Conservation (phyloP, 305 asterid genomes). For the Rubia occidens region DNA sequence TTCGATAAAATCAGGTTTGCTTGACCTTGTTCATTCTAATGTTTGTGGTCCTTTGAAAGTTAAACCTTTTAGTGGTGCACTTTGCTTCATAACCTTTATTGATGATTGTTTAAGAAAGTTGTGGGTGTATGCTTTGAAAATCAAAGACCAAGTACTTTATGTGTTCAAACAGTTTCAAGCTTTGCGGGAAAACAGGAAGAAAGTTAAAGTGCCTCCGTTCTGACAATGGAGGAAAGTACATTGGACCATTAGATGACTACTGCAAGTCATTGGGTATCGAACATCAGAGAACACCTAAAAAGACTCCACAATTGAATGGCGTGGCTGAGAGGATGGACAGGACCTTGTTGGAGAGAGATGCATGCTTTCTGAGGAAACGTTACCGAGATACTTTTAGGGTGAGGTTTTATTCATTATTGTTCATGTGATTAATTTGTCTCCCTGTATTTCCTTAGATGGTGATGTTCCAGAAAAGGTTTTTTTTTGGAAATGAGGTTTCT, state of each 20-base stretch:
- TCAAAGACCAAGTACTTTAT: no score
- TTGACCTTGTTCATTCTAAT: background rate
- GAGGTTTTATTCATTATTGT: no score
- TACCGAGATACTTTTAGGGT: background rate
- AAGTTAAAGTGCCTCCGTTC: no score
- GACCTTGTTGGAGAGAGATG: background rate
- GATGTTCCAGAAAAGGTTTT: background rate
- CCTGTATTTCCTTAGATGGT: background rate
- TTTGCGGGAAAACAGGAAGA: no score
- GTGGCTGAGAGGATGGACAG: background rate
- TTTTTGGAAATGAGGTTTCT: background rate
- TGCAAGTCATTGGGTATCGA: no score
- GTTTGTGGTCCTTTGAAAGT: no score
- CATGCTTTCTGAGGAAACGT: background rate
- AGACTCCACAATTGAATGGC: background rate
- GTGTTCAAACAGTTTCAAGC: no score
- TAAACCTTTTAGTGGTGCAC: no score
- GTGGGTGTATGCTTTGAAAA: no score
- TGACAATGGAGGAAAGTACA: no score
- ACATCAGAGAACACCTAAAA: no score
- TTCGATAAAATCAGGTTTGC: background rate
- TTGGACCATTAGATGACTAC: no score
- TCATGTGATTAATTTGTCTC: background rate
- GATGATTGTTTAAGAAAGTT: background rate
- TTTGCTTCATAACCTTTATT: background rate